Percentiles rank a stretch among this genome's conserved stretches.
Conservation (phyloP, 2,329 filamentous ascomycete genomes). For the Aspergillus chevalieri region DNA sequence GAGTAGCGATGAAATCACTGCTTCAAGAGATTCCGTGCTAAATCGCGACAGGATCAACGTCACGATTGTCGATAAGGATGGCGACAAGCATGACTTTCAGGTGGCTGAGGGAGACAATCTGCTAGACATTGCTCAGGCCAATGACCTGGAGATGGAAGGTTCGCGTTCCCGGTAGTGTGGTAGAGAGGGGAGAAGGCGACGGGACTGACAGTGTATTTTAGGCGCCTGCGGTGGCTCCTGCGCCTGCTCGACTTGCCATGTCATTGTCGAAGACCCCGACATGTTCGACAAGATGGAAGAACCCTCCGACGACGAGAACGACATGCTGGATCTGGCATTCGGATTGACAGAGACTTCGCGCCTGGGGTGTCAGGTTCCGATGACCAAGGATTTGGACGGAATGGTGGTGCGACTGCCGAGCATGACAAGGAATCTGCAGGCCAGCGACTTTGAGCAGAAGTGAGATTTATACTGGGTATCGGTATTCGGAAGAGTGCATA, state of each 20-base stretch:
- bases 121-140: conserved; percentile 86
- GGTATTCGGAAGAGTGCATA: neutral
- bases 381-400: conserved; percentile 86
- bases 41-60: conserved; percentile 62
- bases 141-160: conserved; percentile 97
- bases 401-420: conserved; percentile 76
- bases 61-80: conserved; percentile 91
- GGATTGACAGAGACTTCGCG: conserved; percentile 79
- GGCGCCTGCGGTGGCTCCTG: conserved; percentile 91
- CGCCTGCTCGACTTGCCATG: conserved; percentile 88
- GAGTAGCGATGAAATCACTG: conserved; percentile 29
- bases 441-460: conserved; percentile 70
- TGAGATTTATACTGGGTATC: conserved; percentile 15
- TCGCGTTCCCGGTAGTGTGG: conserved; percentile 12
- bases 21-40: neutral
- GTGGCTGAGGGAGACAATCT: conserved; percentile 86
- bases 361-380: conserved; percentile 82
- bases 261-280: conserved; percentile 69
- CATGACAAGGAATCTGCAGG: conserved; percentile 95
- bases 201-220: conserved; percentile 15
- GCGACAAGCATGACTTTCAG: conserved; percentile 65
- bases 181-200: neutral
- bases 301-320: conserved; percentile 74
- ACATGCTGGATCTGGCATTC: conserved; percentile 87
- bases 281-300: conserved; percentile 74